Conservation (phyloP, 2,329 filamentous ascomycete species). For the Colletotrichum brevisporum region DNA sequence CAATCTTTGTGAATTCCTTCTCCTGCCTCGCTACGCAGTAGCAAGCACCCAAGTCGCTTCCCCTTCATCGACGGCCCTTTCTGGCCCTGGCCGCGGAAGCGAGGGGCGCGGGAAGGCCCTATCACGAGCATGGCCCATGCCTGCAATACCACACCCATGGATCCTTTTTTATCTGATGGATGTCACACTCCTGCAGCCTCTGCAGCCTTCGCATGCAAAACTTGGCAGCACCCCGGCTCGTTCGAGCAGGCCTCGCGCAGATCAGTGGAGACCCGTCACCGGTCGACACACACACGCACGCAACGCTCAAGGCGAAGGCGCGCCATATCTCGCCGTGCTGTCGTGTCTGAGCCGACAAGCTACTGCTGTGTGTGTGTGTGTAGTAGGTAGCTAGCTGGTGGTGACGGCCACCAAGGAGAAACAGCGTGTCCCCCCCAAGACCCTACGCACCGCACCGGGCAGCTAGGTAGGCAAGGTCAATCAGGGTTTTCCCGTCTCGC, state of each 20-base stretch:
- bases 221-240: constrained; percentile 36
- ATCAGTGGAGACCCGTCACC: constrained; percentile 33
- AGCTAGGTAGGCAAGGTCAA: constrained; percentile 15
- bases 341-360: constrained; percentile 13
- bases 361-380: not conserved
- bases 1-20: constrained; percentile 22
- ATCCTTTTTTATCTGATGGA: constrained; percentile 21
- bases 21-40: too few relatives aligned
- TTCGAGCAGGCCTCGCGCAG: constrained; percentile 30
- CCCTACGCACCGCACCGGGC: constrained; percentile 33
- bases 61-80: constrained; percentile 21
- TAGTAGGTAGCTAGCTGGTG: not conserved
- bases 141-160: constrained; percentile 23
- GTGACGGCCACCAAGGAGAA: constrained; percentile 1
- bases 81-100: constrained; percentile 18
- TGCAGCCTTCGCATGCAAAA: constrained; percentile 25
- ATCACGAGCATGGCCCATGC: constrained; percentile 15
- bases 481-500: constrained; percentile 32
- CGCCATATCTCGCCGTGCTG: constrained; percentile 11
- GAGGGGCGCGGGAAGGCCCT: constrained; percentile 15
- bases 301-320: constrained; percentile 9
- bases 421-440: constrained; percentile 16
- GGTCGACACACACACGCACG: constrained; percentile 13
- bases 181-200: constrained; percentile 26
- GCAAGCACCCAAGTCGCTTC: too few relatives aligned